phyloP scores from a whole-genome alignment of 257 asterid species.

The Ehretia macrophylla region DNA sequence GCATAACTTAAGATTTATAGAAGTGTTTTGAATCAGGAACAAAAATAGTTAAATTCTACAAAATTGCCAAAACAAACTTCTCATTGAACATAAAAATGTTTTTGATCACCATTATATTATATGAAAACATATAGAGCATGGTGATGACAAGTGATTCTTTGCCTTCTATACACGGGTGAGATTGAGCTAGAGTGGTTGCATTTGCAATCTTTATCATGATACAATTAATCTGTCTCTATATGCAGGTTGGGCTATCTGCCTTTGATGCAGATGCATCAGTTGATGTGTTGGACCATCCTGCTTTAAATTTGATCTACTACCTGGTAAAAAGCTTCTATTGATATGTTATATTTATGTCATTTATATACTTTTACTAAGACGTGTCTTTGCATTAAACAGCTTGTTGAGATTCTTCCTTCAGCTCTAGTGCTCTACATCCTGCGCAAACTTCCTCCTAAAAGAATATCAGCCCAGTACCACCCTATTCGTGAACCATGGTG shows the following conservation, averaged over 20 bases:
- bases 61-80: too few species aligned
- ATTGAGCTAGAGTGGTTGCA: too few species aligned
- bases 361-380: not conserved
- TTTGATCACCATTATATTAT: too few species aligned
- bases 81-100: too few species aligned
- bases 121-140: too few species aligned
- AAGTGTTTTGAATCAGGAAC: not conserved
- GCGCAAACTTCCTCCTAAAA: slow-evolving; percentile 66
- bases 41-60: too few species aligned
- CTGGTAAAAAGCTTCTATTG: slow-evolving; percentile 39
- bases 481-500: slow-evolving; percentile 37
- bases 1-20: not conserved
- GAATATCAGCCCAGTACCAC: slow-evolving; percentile 55
- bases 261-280: slow-evolving; percentile 71
- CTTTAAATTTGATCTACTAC: slow-evolving; percentile 72
- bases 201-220: not conserved
- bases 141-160: too few species aligned
- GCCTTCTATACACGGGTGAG: too few species aligned
- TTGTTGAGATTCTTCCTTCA: slow-evolving; percentile 72
- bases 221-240: slow-evolving; percentile 8
- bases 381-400: slow-evolving; percentile 21
- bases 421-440: slow-evolving; percentile 70
- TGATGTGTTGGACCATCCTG: slow-evolving; percentile 80
- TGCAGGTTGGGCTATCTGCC: slow-evolving; percentile 81
- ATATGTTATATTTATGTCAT: not conserved